Conservation (phyloP, 176 grass and related monocot genomes). For the Eleusine indica region DNA sequence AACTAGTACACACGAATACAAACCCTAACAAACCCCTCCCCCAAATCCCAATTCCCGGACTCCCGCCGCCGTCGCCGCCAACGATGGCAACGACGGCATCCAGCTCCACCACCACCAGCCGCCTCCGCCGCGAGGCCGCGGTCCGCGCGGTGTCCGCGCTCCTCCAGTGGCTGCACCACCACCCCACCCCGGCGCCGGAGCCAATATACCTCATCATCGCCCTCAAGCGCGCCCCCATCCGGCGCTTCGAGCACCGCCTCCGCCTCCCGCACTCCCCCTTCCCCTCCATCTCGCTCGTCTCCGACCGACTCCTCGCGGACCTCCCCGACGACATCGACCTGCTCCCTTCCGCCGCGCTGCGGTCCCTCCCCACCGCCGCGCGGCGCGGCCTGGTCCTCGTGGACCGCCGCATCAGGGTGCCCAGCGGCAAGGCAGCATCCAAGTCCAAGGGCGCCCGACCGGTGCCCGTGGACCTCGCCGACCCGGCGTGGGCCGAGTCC, state of each 20-base stretch:
- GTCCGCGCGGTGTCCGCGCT: constrained; percentile 56
- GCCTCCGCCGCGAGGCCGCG: constrained; percentile 41
- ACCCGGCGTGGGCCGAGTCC: constrained; percentile 43
- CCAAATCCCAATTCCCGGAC: not conserved
- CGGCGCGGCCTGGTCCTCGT: constrained; percentile 61
- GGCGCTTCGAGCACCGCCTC: constrained; percentile 51
- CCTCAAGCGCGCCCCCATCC: constrained; percentile 45
- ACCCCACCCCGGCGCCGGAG: constrained; percentile 39
- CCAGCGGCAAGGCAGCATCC: constrained; percentile 24
- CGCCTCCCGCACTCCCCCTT: constrained; percentile 57
- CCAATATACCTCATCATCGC: constrained; percentile 61
- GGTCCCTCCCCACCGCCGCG: constrained; percentile 41
- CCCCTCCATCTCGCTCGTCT: constrained; percentile 46
- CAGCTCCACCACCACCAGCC: not conserved
- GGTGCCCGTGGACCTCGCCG: constrained; percentile 50
- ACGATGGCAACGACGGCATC: not conserved
- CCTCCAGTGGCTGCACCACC: constrained; percentile 56
- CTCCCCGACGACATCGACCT: constrained; percentile 45
- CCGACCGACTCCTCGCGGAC: constrained; percentile 38
- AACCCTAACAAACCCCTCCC: not conserved
- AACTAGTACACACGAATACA: constrained; percentile 19
- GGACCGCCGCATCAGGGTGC: constrained; percentile 46
- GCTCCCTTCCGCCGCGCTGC: constrained; percentile 46
- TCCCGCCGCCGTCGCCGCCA: constrained; percentile 28
- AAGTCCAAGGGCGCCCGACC: constrained; percentile 42